These are phyloP conservation scores for Rosa hybrid DNA, from an alignment of 331 rosid genomes.

Conservation along the genomic window DNA sequence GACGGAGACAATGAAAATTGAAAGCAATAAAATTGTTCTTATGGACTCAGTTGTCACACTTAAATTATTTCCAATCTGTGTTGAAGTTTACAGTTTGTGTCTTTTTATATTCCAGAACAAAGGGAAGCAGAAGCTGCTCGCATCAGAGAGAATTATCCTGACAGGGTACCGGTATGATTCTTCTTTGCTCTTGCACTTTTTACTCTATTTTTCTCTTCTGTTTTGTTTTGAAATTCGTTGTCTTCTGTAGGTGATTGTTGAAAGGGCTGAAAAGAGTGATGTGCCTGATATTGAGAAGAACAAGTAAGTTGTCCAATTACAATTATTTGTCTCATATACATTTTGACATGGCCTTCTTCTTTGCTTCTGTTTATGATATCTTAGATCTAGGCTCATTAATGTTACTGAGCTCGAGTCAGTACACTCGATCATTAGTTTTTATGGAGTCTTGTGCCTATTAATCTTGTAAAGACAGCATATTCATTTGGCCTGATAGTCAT, in stretches of 20 bases:
- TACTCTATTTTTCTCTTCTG: constrained; percentile 1
- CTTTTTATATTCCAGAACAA: constrained; percentile 51
- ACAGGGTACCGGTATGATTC: constrained; percentile 70
- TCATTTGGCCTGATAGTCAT: neutral
- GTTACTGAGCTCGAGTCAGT: no score
- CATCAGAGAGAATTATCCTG: constrained; percentile 79
- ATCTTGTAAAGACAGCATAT: neutral
- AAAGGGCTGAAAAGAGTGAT: constrained; percentile 80
- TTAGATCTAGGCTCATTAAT: neutral
- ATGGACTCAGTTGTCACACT: neutral
- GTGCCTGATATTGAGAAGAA: constrained; percentile 85
- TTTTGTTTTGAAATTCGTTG: constrained; percentile 20
- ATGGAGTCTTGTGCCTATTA: no score
- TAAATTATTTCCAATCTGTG: neutral
- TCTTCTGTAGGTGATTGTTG: constrained; percentile 73
- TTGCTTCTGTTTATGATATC: constrained; percentile 12
- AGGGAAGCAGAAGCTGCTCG: constrained; percentile 87
- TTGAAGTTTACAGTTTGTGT: neutral
- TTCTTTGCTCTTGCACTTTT: neutral
- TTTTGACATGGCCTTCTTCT: neutral
- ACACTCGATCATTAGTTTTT: no score
- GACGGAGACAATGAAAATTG: no score
- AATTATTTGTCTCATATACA: neutral
- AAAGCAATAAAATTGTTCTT: no score
- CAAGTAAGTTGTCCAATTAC: constrained; percentile 49